Conservation (phyloP, 768 basidiomycete genomes). For the Calocybe indica region DNA sequence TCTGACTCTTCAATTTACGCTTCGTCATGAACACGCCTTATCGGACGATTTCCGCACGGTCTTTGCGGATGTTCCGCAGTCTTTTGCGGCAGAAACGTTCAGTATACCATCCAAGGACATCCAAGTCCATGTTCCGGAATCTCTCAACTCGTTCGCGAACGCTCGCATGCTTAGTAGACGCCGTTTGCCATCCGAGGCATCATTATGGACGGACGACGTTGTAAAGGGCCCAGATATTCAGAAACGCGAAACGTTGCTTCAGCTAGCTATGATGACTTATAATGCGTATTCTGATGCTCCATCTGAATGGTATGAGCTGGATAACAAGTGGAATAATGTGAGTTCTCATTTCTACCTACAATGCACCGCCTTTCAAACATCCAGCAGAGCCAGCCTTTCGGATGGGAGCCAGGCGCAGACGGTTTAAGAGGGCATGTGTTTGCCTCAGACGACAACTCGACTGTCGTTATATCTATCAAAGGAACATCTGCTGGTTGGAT, state of each 20-base stretch:
- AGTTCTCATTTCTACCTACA: constrained; percentile 12
- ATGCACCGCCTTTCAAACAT: background rate
- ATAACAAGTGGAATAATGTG: constrained; percentile 57
- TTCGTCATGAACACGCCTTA: constrained; percentile 61
- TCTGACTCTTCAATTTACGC: constrained; percentile 45
- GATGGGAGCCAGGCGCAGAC: constrained; percentile 88
- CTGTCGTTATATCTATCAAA: constrained; percentile 84
- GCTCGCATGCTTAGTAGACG: constrained; percentile 32
- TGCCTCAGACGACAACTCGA: constrained; percentile 75
- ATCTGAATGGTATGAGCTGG: constrained; percentile 65
- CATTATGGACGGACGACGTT: constrained; percentile 63
- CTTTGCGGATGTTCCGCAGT: constrained; percentile 45
- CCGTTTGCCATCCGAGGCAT: constrained; percentile 28
- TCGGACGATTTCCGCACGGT: constrained; percentile 48
- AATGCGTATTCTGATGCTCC: constrained; percentile 65
- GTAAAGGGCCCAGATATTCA: constrained; percentile 66
- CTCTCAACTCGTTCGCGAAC: constrained; percentile 28
- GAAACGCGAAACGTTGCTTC: constrained; percentile 64
- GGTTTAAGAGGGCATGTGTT: constrained; percentile 92
- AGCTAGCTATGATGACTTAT: constrained; percentile 84
- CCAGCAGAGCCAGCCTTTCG: constrained; percentile 63
- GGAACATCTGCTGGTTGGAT: constrained; percentile 84
- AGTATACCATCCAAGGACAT: constrained; percentile 33
- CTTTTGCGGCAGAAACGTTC: constrained; percentile 29
- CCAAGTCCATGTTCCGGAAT: constrained; percentile 41